Conservation (phyloP, 495 filamentous ascomycete species). For the Aspergillus taichungensis region DNA sequence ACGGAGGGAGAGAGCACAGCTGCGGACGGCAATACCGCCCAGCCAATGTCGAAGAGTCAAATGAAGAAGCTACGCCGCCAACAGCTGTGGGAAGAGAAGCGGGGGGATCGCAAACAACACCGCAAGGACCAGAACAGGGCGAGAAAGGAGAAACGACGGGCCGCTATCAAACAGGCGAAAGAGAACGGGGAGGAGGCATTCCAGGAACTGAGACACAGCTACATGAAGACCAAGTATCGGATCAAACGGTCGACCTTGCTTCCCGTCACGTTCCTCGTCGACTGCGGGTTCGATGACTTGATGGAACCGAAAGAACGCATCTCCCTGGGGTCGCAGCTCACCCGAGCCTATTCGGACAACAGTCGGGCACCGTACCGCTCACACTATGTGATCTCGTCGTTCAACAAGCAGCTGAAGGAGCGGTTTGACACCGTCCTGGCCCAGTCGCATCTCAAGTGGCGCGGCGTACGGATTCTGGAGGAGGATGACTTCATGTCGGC, state of each 20-base stretch:
- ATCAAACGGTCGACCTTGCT: slow-evolving; percentile 39
- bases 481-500: slow-evolving; percentile 57
- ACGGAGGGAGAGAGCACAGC: slow-evolving; percentile 1
- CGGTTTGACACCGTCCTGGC: slow-evolving; percentile 67
- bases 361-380: slow-evolving; percentile 51
- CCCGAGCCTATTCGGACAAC: slow-evolving; percentile 83
- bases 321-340: slow-evolving; percentile 74
- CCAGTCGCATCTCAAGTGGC: slow-evolving; percentile 69
- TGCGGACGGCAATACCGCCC: slow-evolving; percentile 11
- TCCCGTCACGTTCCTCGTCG: slow-evolving; percentile 73
- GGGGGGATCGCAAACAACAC: slow-evolving; percentile 57
- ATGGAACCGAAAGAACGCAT: slow-evolving; percentile 79
- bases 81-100: slow-evolving; percentile 58
- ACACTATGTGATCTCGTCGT: slow-evolving; percentile 67
- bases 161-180: slow-evolving; percentile 24
- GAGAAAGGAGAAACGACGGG: slow-evolving; percentile 51
- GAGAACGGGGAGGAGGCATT: slow-evolving; percentile 21
- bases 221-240: slow-evolving; percentile 17
- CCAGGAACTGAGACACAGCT: slow-evolving; percentile 29
- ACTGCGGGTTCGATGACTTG: slow-evolving; percentile 84
- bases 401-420: slow-evolving; percentile 63
- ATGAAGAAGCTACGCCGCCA: slow-evolving; percentile 61
- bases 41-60: slow-evolving; percentile 66
- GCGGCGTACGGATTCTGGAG: slow-evolving; percentile 57
- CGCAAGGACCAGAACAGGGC: slow-evolving; percentile 63